Percentiles rank a stretch among this genome's conserved stretches.
phyloP scores from a whole-genome alignment of 1,139 yeast genomes.

The Chernovozyma sophiae-reginae region DNA sequence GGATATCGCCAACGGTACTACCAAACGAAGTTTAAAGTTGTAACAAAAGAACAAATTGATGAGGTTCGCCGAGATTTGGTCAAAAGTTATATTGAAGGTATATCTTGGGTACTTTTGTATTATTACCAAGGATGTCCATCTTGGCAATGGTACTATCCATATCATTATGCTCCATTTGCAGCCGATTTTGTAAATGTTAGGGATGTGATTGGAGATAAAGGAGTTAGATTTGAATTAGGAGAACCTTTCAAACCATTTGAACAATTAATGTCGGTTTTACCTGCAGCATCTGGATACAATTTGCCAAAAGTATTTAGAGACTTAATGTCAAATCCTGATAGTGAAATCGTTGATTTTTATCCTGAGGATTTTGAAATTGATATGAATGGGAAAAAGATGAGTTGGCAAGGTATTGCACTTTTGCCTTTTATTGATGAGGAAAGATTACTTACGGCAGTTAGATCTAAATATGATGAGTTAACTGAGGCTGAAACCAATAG shows the following conservation, averaged over 20 bases:
- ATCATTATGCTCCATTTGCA: slow-evolving; percentile 97
- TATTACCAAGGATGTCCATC: slow-evolving; percentile 98
- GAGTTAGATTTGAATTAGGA: slow-evolving; percentile 64
- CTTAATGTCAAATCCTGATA: slow-evolving; percentile 73
- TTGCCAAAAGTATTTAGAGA: slow-evolving; percentile 81
- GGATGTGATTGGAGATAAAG: slow-evolving; percentile 43
- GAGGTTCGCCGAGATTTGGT: slow-evolving; percentile 59
- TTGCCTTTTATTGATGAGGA: slow-evolving; percentile 86
- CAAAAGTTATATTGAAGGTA: slow-evolving; percentile 81
- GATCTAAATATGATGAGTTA: slow-evolving; percentile 57
- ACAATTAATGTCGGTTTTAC: slow-evolving; percentile 95
- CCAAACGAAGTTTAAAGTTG: slow-evolving; percentile 62
- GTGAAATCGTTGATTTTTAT: slow-evolving; percentile 87
- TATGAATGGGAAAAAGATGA: slow-evolving; percentile 92
- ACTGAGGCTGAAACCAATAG: slow-evolving; percentile 68
- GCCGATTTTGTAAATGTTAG: slow-evolving; percentile 66
- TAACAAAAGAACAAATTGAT: slow-evolving; percentile 52
- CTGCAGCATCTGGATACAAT: slow-evolving; percentile 94
- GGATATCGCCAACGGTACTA: slow-evolving; percentile 87
- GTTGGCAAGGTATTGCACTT: slow-evolving; percentile 93
- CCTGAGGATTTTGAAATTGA: slow-evolving; percentile 88
- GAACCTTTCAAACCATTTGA: slow-evolving; percentile 90
- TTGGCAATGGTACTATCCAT: slow-evolving; percentile 98
- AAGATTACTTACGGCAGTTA: slow-evolving; percentile 65
- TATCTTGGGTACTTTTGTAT: slow-evolving; percentile 89